These are phyloP conservation scores for Ophiostoma piceae DNA, from an alignment of 2,329 filamentous ascomycete genomes.

Conservation along the genomic window DNA sequence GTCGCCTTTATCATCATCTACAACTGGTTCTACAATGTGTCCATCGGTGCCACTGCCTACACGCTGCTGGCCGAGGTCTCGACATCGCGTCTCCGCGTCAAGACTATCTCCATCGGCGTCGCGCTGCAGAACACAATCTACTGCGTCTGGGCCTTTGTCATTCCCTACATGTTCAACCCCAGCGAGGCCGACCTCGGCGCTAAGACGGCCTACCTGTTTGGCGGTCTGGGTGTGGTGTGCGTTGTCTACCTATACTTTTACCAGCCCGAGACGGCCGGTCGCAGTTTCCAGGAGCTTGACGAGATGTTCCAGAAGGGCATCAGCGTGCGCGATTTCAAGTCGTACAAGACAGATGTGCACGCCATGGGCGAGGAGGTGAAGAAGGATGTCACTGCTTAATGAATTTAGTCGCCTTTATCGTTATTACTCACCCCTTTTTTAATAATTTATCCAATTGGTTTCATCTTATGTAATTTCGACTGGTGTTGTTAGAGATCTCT, in stretches of 20 bases:
- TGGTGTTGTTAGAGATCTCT: too few species aligned
- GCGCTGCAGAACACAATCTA: constrained; percentile 33
- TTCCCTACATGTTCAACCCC: constrained; percentile 28
- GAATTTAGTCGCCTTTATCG: neutral
- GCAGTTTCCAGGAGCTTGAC: constrained; percentile 46
- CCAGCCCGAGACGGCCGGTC: constrained; percentile 42
- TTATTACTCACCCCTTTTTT: neutral
- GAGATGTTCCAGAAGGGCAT: constrained; percentile 36
- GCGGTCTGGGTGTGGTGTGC: constrained; percentile 31
- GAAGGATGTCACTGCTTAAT: neutral
- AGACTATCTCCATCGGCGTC: constrained; percentile 39
- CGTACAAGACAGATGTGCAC: neutral
- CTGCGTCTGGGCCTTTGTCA: constrained; percentile 26
- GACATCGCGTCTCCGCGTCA: constrained; percentile 37
- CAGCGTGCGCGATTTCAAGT: constrained; percentile 10
- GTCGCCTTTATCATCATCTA: constrained; percentile 38
- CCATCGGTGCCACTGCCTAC: constrained; percentile 39
- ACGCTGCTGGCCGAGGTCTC: constrained; percentile 38
- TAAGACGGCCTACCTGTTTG: constrained; percentile 38
- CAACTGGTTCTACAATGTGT: constrained; percentile 38
- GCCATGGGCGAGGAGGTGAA: constrained; percentile 10
- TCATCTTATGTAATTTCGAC: too few species aligned
- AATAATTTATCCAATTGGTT: too few species aligned
- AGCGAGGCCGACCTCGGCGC: constrained; percentile 33
- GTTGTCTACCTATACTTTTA: constrained; percentile 40